Evolutionary conservation across 441 rosid species (phyloP).

Genomic region (Monsonia emarginata): DNA sequence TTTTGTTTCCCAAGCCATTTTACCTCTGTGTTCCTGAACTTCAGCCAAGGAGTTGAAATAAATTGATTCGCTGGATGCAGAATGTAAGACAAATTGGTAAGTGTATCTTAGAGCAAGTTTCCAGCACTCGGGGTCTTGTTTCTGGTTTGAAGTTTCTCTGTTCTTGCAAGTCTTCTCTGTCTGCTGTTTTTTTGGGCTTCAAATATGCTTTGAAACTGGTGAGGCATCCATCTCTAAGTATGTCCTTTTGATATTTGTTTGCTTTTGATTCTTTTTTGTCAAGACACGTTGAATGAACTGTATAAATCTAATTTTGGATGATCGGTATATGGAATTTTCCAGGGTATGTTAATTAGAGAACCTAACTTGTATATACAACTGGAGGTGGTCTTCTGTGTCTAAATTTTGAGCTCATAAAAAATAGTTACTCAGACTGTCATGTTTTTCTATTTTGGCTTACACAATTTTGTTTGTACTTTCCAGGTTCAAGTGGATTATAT

Average conservation of each 20-base stretch:
- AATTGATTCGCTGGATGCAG: slow-evolving; percentile 40
- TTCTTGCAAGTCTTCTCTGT: slow-evolving; percentile 47
- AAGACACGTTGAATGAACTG: not conserved
- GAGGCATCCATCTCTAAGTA: slow-evolving; percentile 10
- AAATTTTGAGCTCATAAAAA: not conserved
- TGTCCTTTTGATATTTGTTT: slow-evolving; percentile 1
- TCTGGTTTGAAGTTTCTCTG: slow-evolving; percentile 83
- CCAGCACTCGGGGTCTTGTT: slow-evolving; percentile 71
- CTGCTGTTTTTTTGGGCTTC: slow-evolving; percentile 56
- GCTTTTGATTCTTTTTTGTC: not conserved
- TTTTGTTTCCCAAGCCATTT: not conserved
- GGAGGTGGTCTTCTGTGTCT: too few species aligned
- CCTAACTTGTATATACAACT: not conserved
- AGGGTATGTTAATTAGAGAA: not conserved
- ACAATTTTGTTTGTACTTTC: slow-evolving; percentile 22
- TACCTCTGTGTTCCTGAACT: slow-evolving; percentile 4
- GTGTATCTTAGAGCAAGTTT: slow-evolving; percentile 79
- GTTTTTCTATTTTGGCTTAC: slow-evolving; percentile 7
- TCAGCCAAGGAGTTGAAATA: slow-evolving; percentile 11
- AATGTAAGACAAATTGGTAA: slow-evolving; percentile 80
- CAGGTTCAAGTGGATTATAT: slow-evolving; percentile 71
- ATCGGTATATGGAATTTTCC: not conserved
- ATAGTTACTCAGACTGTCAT: not conserved
- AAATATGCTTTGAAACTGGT: slow-evolving; percentile 75
- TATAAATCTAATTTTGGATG: not conserved